Conservation (phyloP, 2,329 filamentous ascomycete genomes). For the Domatiomyces globalis region DNA sequence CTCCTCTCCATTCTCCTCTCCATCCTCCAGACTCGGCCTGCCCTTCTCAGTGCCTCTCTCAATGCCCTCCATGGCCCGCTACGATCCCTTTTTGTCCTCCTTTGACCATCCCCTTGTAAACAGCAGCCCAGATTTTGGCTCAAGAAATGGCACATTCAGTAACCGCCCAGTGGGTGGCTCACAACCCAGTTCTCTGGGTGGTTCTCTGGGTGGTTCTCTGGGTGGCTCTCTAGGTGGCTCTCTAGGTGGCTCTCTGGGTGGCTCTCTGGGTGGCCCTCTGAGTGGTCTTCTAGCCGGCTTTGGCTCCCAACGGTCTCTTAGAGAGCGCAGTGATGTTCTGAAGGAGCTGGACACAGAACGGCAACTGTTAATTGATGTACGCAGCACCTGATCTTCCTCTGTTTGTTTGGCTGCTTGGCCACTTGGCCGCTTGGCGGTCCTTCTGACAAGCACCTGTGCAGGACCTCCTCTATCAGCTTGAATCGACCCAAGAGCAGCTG, state of each 20-base stretch:
- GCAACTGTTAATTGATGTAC: slow-evolving; percentile 35
- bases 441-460: slow-evolving; percentile 14
- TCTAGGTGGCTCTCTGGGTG: slow-evolving; percentile 2
- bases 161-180: slow-evolving; percentile 13
- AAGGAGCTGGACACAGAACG: slow-evolving; percentile 32
- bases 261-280: neutral
- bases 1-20: neutral
- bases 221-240: too few species aligned
- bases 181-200: neutral
- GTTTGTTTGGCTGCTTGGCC: too few species aligned
- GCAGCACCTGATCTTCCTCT: neutral
- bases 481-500: slow-evolving; percentile 27
- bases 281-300: neutral
- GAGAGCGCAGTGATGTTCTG: slow-evolving; percentile 31
- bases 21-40: neutral
- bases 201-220: slow-evolving; percentile 3
- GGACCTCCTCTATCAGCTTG: slow-evolving; percentile 35
- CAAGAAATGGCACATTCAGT: slow-evolving; percentile 12
- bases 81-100: slow-evolving; percentile 17
- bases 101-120: slow-evolving; percentile 17
- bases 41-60: neutral
- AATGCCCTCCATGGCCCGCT: slow-evolving; percentile 19
- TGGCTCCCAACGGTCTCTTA: slow-evolving; percentile 1
- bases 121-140: slow-evolving; percentile 17
- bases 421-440: neutral